phyloP scores from a whole-genome alignment of 2,329 filamentous ascomycete species.

The Graphilbum ipis-grandicollis region DNA sequence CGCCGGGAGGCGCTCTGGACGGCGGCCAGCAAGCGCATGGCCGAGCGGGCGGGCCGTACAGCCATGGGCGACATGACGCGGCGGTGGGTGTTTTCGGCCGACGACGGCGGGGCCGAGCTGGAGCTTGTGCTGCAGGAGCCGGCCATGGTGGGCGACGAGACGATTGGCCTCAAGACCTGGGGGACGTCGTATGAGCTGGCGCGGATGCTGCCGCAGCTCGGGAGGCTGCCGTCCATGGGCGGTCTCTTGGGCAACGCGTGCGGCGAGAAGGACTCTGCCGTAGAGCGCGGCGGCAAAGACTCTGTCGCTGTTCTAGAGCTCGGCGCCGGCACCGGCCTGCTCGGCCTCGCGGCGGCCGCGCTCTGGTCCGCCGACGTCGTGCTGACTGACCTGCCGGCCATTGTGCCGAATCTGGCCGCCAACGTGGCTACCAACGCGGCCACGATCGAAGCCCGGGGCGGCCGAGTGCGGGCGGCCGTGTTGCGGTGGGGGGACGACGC shows the following conservation, averaged over 20 bases:
- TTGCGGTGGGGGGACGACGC: conserved; percentile 48
- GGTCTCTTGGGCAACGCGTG: too few species aligned
- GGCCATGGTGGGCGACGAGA: conserved; percentile 66
- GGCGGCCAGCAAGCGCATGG: conserved; percentile 59
- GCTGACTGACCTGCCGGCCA: conserved; percentile 71
- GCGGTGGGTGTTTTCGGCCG: conserved; percentile 40
- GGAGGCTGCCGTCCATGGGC: too few species aligned
- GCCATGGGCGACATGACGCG: conserved; percentile 40
- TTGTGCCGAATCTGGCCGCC: conserved; percentile 60
- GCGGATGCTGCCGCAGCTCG: conserved; percentile 39
- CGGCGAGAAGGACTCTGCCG: too few species aligned
- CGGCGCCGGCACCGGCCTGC: conserved; percentile 79
- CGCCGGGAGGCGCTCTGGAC: conserved; percentile 58
- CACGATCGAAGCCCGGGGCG: conserved; percentile 35
- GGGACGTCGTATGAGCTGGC: conserved; percentile 77
- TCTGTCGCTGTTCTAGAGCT: conserved; percentile 49
- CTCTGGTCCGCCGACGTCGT: conserved; percentile 49
- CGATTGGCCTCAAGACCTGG: conserved; percentile 85
- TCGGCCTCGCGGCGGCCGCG: conserved; percentile 69
- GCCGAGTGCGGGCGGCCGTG: conserved; percentile 41
- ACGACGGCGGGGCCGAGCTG: too few species aligned
- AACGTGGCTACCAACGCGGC: conserved; percentile 52
- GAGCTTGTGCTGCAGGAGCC: conserved; percentile 69
- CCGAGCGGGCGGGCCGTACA: conserved; percentile 65
- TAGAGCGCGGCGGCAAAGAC: too few species aligned